Evolutionary conservation across 1,139 yeast species (phyloP).

Genomic region (Diutina sp.): DNA sequence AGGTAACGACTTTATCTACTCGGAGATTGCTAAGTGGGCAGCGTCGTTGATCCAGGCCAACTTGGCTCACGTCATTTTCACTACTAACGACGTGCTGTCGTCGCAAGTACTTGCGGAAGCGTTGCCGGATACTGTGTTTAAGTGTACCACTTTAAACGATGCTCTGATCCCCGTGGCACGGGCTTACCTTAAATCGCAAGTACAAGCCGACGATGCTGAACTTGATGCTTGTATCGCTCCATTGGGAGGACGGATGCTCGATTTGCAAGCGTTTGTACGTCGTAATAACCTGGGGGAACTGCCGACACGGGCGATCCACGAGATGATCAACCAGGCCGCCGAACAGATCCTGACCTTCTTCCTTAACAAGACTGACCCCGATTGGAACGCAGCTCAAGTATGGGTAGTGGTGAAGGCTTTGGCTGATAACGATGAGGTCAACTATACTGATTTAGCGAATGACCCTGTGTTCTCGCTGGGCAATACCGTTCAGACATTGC

Average conservation of each 20-base stretch:
- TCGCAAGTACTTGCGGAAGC: constrained; percentile 54
- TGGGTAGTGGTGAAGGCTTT: constrained; percentile 72
- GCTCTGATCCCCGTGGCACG: constrained; percentile 65
- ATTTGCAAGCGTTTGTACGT: constrained; percentile 79
- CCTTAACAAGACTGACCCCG: constrained; percentile 22
- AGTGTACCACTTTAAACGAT: constrained; percentile 63
- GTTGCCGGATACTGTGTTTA: constrained; percentile 80
- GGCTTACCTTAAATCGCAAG: constrained; percentile 54
- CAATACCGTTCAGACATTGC: constrained; percentile 34
- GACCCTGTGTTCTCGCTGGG: constrained; percentile 58
- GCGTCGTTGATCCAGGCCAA: constrained; percentile 63
- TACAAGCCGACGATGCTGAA: constrained; percentile 13
- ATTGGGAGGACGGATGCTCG: constrained; percentile 91
- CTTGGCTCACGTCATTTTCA: constrained; percentile 77
- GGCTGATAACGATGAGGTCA: constrained; percentile 31
- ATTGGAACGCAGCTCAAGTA: constrained; percentile 71
- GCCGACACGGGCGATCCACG: constrained; percentile 62
- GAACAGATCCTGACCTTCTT: constrained; percentile 82
- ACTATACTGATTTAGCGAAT: constrained; percentile 39
- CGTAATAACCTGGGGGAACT: constrained; percentile 80
- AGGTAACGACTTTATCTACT: constrained; percentile 52
- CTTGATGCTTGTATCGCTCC: constrained; percentile 41
- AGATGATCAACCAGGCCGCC: constrained; percentile 74
- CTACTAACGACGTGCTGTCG: constrained; percentile 78
- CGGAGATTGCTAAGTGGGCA: constrained; percentile 82